Evolutionary conservation across 805 yeast genomes (phyloP), one percentile per base, ranked within the genome.

Genomic region (Metschnikowia aberdeeniae): DNA sequence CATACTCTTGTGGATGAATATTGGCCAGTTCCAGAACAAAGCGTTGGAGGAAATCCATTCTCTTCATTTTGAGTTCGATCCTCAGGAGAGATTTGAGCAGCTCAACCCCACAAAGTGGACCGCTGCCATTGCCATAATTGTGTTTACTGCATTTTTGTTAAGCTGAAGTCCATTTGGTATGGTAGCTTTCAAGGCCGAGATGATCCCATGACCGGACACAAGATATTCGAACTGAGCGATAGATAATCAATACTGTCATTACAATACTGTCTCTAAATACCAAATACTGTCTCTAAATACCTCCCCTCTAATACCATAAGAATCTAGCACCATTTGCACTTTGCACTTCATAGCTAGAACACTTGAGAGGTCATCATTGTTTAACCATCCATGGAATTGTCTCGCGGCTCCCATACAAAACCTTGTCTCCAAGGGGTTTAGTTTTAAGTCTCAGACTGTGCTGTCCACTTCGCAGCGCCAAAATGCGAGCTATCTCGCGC

Each of bases 51-150:
- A 39, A 4, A 39, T 39, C 10, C 33, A 39, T 19, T 29, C 43
- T 10, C 27, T 52, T 13, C 44, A 40, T 20, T 52, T 52, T 32
- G 44, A 50, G 24, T 52, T 26, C 33, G 52, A 52, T 22, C 55
- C 55, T 2, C 22, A 42, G 19, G 55, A 52, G 36, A 27, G 55
- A 12, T 50, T 45, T 11, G 37, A 42, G 22, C 44, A 50, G 43
- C 52, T 50, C 45, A 36, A 32, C 24, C 34, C 35, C 13, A 31
- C 45, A 31, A 37, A 43, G 12, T 52, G 55, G 55, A 36, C 44
- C n/a, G 24, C 35, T 11, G 49, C 52, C 3, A 40, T 24, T 12
- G 41, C 29, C 2, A 42, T 38, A 17, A 37, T 52, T 6, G 24
- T 47, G 4, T 7, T 46, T 6, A 44, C 51, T 11, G 43, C 52